Evolutionary conservation across 1,284 basidiomycete genomes (phyloP).

Genomic region (Ustilago esculenta): DNA sequence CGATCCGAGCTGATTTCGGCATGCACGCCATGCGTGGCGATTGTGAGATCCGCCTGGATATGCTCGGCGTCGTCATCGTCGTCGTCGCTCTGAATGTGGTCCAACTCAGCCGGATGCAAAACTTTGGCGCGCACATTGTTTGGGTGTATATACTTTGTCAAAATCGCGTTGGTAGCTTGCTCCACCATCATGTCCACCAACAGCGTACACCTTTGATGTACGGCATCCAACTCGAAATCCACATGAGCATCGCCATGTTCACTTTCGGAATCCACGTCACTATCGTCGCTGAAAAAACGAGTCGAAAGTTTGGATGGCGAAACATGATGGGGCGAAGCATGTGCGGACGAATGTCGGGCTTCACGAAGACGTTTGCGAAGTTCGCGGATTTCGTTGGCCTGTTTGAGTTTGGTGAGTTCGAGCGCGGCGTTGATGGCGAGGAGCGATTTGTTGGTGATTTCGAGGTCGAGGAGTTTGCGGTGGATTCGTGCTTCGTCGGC

Average conservation of each 20-base stretch:
- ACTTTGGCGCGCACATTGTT: conserved; percentile 46
- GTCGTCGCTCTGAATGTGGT: conserved; percentile 42
- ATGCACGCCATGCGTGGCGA: conserved; percentile 16
- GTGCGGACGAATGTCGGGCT: conserved; percentile 16
- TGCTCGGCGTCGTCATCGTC: conserved; percentile 25
- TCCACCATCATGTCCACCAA: conserved; percentile 53
- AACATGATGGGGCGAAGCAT: background rate
- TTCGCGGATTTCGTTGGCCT: conserved; percentile 67
- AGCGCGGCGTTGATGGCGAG: conserved; percentile 68
- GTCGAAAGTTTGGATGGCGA: no score
- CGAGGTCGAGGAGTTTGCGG: conserved; percentile 68
- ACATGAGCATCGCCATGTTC: background rate
- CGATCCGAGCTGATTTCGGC: no score
- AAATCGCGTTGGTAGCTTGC: conserved; percentile 47
- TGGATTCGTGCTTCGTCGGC: conserved; percentile 56
- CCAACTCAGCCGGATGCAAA: conserved; percentile 56
- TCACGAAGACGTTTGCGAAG: conserved; percentile 52
- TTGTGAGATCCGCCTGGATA: conserved; percentile 11
- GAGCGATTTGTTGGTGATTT: conserved; percentile 69
- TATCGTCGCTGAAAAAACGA: conserved; percentile 29
- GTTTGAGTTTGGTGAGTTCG: conserved; percentile 67
- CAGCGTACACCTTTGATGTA: conserved; percentile 49
- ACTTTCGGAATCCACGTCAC: conserved; percentile 33
- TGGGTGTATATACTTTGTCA: conserved; percentile 25
- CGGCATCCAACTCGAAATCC: conserved; percentile 50